Base-by-base conservation (phyloP, 1,284 basidiomycete genomes). In the Fomitopsis betulina region DNA sequence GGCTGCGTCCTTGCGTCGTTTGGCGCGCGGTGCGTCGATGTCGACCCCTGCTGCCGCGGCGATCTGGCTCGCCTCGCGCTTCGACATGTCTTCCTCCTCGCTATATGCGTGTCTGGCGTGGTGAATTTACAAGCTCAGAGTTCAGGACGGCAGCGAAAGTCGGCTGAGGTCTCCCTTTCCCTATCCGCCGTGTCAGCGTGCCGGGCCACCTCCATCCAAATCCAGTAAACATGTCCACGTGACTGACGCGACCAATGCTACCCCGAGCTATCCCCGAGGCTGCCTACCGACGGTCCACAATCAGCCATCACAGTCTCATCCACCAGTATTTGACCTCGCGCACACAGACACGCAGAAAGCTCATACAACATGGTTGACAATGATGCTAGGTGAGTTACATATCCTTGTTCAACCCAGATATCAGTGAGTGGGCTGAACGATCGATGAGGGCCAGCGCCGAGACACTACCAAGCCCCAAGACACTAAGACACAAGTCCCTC, bases 1-100 rank as follows among this genome's bases (percentile, higher is more conserved):
- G 25, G 59, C 72, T 58, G 72, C 76, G 58, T 86, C 85, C 71
- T 80, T 84, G 67, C 84, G 84, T 71, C 88, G 84, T 76, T 90
- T 91, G 69, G 81, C 76, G 67, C 84, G 83, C 67, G 85, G 82
- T 65, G 77, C 79, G 67, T 84, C 83, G 66, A 78, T 68, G 62
- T 83, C 83, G 64, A 79, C 76, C 58, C 77, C 78, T 60, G 79
- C 75, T 60, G 77, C 76, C 57, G 78, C 75, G 51, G 74, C 67
- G 40, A 75, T 67, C 59, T 63, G 77, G 55, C 73, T 82, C 58
- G 83, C 78, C 70, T 88, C 86, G 72, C 87, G 75, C 78, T 89
- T 89, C 72, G 81, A 83, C 86, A 87, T 85, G 53, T 55, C 21
- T 50, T 49, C 55, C 55, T 42, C 54, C 47, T 54, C 43, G n/a